Evolutionary conservation across 2,329 filamentous ascomycete species (phyloP).

Genomic region (Fusarium ramigenum): DNA sequence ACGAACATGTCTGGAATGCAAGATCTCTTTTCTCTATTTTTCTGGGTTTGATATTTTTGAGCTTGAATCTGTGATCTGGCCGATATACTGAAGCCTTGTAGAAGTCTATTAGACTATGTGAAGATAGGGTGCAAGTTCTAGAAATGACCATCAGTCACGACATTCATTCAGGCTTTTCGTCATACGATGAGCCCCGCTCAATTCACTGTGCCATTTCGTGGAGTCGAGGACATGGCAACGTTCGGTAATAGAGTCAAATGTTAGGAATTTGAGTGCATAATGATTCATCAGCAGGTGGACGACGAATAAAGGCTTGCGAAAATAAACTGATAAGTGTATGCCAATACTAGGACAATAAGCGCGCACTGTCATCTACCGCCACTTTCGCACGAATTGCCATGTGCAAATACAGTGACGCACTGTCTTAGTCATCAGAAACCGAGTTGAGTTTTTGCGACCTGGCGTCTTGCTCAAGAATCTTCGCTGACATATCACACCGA

Average conservation of each 20-base stretch:
- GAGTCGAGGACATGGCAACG: rapidly evolving
- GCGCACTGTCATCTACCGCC: neutral
- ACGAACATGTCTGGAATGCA: neutral
- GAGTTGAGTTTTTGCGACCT: neutral
- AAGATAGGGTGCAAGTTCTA: neutral
- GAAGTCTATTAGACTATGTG: too few species aligned
- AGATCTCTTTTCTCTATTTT: neutral
- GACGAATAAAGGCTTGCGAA: rapidly evolving
- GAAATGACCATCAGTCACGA: neutral
- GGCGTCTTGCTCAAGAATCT: neutral
- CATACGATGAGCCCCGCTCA: neutral
- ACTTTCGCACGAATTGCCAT: rapidly evolving
- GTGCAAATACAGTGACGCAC: rapidly evolving
- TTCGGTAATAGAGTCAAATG: rapidly evolving
- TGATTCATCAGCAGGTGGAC: neutral
- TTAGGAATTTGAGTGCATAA: too few species aligned
- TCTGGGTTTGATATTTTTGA: too few species aligned
- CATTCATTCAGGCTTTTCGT: neutral
- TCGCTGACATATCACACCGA: neutral
- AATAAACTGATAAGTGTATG: rapidly evolving
- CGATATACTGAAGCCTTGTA: rapidly evolving
- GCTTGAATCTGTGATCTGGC: too few species aligned
- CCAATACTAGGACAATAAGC: rapidly evolving
- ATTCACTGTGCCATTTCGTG: neutral
- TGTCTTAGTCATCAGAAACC: neutral